Evolutionary conservation across 768 basidiomycete genomes (phyloP), one percentile per base, ranked within the genome.

Genomic region (Boletus huronensis): DNA sequence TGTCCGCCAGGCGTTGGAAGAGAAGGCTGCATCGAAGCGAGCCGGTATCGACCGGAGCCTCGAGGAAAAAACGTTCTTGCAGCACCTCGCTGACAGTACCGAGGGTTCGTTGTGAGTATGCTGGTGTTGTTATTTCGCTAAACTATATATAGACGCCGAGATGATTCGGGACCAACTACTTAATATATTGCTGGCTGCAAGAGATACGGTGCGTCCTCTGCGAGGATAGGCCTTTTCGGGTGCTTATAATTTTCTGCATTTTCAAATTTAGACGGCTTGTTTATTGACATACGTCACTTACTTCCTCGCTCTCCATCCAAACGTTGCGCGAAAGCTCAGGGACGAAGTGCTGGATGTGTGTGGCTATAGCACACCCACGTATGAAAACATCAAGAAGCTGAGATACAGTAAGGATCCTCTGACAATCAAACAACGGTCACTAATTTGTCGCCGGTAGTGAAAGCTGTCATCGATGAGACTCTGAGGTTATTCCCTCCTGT

Each of bases 401-500:
- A 85, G 78, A 72, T 89, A 90, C 65, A 76, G 89, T 90, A 41
- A 57, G 80, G 3, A 26, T 49, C 41, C 13, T 40, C 46, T 29
- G n/a, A 61, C 28, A 19, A 43, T 41, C 38, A 48, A 14, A 57
- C 2, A 31, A 29, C 50, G 28, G 13, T 29, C 13, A 45, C 55
- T 64, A 7, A 59, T 49, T n/a, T 34, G 9, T 49, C 38, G 9
- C 25, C 17, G 51, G 54, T 45, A 82, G 87, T 88, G 75, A 81
- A 83, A 54, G 88, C 88, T 11, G 86, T 90, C 35, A 80, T 92
- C 39, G 87, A 91, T 57, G 90, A 93, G 64, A 84, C 84, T 0
- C 75, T 93, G 23, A 78, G 90, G 17, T 72, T 93, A 1, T 93
- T 85, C 71, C 89, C 89, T 4, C 87, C 90, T 7, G 86, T 92